A percentile compares a stretch with the other conserved stretches of the same genome.
These are phyloP conservation scores for Ziziphus jujuba DNA, from an alignment of 306 rosid genomes.

Conservation along the genomic window DNA sequence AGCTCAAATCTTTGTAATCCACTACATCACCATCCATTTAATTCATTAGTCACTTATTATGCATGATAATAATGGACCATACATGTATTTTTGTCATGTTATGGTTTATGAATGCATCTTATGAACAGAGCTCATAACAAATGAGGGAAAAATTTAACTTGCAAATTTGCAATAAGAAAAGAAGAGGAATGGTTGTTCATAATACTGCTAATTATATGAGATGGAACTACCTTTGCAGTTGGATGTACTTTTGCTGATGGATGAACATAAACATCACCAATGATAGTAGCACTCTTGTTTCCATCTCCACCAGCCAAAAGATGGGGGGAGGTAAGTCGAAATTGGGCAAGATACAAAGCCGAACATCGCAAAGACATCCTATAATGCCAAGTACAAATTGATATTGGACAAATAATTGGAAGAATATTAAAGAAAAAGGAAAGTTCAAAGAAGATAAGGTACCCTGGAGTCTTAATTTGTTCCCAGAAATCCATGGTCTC, in stretches of 20 bases:
- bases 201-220: not conserved
- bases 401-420: conserved; percentile 12
- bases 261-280: conserved; percentile 84
- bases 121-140: too few relatives aligned
- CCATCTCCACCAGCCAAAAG: conserved; percentile 85
- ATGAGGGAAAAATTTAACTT: too few relatives aligned
- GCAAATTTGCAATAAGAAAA: not conserved
- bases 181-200: not conserved
- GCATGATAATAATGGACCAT: not conserved
- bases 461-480: conserved; percentile 99
- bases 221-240: conserved; percentile 66
- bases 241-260: conserved; percentile 98
- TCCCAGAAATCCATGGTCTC: conserved; percentile 95
- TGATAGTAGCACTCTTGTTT: conserved; percentile 53
- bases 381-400: conserved; percentile 36
- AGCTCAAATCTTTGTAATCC: not conserved
- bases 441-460: conserved; percentile 13
- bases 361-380: conserved; percentile 98
- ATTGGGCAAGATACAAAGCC: conserved; percentile 83
- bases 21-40: not conserved
- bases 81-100: not conserved
- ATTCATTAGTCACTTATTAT: not conserved
- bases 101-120: not conserved
- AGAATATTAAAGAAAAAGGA: conserved; percentile 13
- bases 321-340: conserved; percentile 66